These are phyloP conservation scores for Porcisia hertigi DNA, from an alignment of 208 protist species.

Conservation along the genomic window DNA sequence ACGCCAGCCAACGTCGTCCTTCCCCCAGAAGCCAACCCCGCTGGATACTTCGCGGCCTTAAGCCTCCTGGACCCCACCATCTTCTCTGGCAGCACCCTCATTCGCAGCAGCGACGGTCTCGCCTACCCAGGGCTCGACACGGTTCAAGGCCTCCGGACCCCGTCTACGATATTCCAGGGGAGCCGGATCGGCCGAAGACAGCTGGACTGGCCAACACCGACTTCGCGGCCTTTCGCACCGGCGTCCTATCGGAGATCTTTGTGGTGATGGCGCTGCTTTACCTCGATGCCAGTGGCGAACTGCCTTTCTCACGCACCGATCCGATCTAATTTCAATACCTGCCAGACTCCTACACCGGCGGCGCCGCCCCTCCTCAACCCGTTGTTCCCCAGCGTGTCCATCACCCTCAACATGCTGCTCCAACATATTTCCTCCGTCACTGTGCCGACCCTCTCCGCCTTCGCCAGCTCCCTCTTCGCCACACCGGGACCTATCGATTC, in stretches of 20 bases:
- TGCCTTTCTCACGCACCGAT: slow-evolving; percentile 44
- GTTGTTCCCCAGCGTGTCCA: slow-evolving; percentile 19
- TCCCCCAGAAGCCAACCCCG: slow-evolving; percentile 2
- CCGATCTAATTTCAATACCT: slow-evolving; percentile 50
- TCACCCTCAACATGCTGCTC: slow-evolving; percentile 67
- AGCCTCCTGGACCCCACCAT: slow-evolving; percentile 18
- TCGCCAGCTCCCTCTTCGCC: slow-evolving; percentile 42
- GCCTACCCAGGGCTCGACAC: not conserved
- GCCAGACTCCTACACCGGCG: slow-evolving; percentile 21
- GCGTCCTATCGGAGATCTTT: slow-evolving; percentile 53
- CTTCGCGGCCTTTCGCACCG: slow-evolving; percentile 38
- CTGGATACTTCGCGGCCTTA: slow-evolving; percentile 8
- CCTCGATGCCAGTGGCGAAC: slow-evolving; percentile 28
- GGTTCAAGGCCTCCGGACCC: slow-evolving; percentile 7
- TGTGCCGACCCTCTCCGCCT: slow-evolving; percentile 26
- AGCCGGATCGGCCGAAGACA: not conserved
- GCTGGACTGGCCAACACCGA: slow-evolving; percentile 12
- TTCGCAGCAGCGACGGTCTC: slow-evolving; percentile 1
- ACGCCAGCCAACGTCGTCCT: not conserved
- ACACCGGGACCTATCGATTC: slow-evolving; percentile 1
- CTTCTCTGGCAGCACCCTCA: slow-evolving; percentile 15
- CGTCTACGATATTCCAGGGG: slow-evolving; percentile 2
- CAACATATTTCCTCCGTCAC: slow-evolving; percentile 47
- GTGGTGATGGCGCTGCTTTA: slow-evolving; percentile 46
- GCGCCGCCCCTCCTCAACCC: slow-evolving; percentile 21